Percentiles rank a stretch among this genome's conserved stretches.
phyloP scores from a whole-genome alignment of 2,329 filamentous ascomycete genomes.

The Pseudogymnoascus sp. region DNA sequence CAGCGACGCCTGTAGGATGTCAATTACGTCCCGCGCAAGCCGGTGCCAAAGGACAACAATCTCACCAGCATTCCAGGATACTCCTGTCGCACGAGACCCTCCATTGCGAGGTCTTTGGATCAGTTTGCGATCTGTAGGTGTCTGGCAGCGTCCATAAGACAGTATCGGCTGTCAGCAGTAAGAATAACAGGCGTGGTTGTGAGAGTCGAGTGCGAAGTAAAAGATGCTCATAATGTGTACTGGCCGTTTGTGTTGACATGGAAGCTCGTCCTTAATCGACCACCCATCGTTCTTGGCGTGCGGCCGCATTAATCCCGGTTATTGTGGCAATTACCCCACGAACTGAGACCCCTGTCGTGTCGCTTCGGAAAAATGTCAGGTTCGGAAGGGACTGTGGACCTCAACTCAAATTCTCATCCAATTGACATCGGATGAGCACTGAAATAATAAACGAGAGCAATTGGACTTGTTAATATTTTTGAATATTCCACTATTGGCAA shows the following conservation, averaged over 20 bases:
- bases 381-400: not conserved
- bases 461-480: not conserved
- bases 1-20: slow-evolving; percentile 58
- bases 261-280: slow-evolving; percentile 1
- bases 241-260: slow-evolving; percentile 6
- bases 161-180: slow-evolving; percentile 2
- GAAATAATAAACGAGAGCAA: not conserved
- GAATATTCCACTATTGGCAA: not conserved
- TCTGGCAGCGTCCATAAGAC: slow-evolving; percentile 2
- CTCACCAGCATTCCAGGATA: slow-evolving; percentile 93
- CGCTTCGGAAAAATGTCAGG: slow-evolving; percentile 1
- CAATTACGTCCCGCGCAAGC: slow-evolving; percentile 20
- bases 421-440: not conserved
- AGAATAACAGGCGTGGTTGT: not conserved
- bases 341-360: slow-evolving; percentile 1
- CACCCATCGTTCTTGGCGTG: not conserved
- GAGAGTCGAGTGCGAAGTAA: not conserved
- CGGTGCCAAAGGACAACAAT: slow-evolving; percentile 20
- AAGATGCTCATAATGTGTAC: not conserved
- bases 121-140: not conserved
- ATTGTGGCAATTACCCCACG: not conserved
- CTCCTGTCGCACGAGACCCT: slow-evolving; percentile 75
- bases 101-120: slow-evolving; percentile 43
- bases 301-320: slow-evolving; percentile 4
- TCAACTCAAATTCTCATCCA: not conserved